A percentile compares a stretch with the other conserved stretches of the same genome.
Evolutionary conservation across 768 basidiomycete genomes (phyloP).

Genomic region (Termitomyces sp.): DNA sequence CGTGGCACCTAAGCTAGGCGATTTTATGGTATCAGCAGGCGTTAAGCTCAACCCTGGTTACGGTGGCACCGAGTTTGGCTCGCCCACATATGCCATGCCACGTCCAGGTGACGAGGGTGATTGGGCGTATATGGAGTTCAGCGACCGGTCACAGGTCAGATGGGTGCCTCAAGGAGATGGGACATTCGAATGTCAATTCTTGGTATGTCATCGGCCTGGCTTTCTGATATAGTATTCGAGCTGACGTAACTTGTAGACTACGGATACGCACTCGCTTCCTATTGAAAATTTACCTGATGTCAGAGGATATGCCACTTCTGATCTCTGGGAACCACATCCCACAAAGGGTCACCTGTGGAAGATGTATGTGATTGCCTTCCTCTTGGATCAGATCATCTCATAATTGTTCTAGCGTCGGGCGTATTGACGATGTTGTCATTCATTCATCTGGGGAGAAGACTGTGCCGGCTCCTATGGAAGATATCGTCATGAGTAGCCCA

Average conservation of each 20-base stretch:
- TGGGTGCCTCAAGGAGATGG: slow-evolving; percentile 34
- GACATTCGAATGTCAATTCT: slow-evolving; percentile 33
- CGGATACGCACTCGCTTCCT: slow-evolving; percentile 21
- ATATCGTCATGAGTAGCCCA: slow-evolving; percentile 17
- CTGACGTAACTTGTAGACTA: slow-evolving; percentile 15
- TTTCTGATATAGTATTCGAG: background rate
- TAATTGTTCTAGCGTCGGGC: slow-evolving; percentile 27
- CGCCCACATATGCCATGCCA: slow-evolving; percentile 10
- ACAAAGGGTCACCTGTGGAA: slow-evolving; percentile 32
- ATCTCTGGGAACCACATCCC: slow-evolving; percentile 34
- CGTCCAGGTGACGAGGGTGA: slow-evolving; percentile 18
- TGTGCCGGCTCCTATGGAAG: slow-evolving; percentile 31
- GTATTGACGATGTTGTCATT: slow-evolving; percentile 37
- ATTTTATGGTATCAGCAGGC: slow-evolving; percentile 24
- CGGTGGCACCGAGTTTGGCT: slow-evolving; percentile 31
- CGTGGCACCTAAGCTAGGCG: slow-evolving; percentile 26
- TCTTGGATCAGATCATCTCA: background rate
- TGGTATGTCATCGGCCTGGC: slow-evolving; percentile 22
- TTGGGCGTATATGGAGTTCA: slow-evolving; percentile 31
- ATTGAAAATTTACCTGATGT: slow-evolving; percentile 31
- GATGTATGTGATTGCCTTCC: slow-evolving; percentile 19
- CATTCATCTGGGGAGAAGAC: slow-evolving; percentile 35
- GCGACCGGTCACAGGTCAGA: slow-evolving; percentile 19
- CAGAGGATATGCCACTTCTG: slow-evolving; percentile 35
- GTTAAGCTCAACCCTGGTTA: slow-evolving; percentile 19